Conservation (phyloP, 1,139 yeast genomes). For the Taiozyma sp. region DNA sequence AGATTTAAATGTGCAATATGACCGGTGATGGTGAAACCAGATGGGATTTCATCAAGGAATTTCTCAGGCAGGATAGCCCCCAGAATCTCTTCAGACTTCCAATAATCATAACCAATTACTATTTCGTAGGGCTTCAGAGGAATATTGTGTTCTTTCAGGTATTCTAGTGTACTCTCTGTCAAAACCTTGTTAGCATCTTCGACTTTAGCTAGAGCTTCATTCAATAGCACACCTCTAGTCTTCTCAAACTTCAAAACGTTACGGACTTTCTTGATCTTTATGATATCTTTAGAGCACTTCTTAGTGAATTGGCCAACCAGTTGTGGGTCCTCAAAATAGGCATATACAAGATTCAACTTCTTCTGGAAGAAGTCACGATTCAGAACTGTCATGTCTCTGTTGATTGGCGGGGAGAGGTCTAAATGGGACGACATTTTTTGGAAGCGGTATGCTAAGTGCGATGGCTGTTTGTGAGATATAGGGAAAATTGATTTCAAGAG, state of each 20-base stretch:
- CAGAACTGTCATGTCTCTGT: slow-evolving; percentile 58
- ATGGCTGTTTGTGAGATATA: not conserved
- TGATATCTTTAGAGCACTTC: slow-evolving; percentile 47
- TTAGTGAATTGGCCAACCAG: slow-evolving; percentile 48
- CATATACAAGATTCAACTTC: slow-evolving; percentile 56
- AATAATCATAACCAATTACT: slow-evolving; percentile 64
- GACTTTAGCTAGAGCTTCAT: slow-evolving; percentile 42
- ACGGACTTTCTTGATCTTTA: slow-evolving; percentile 60
- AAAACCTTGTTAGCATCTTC: slow-evolving; percentile 37
- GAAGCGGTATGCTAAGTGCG: not conserved
- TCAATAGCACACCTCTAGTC: slow-evolving; percentile 59
- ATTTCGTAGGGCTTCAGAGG: slow-evolving; percentile 50
- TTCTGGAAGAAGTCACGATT: slow-evolving; percentile 61
- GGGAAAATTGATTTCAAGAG: not conserved
- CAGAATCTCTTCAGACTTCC: slow-evolving; percentile 87
- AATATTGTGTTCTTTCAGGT: slow-evolving; percentile 44
- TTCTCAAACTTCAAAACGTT: slow-evolving; percentile 51
- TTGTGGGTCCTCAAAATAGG: slow-evolving; percentile 65
- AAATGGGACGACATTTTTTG: not conserved
- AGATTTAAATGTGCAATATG: slow-evolving; percentile 93
- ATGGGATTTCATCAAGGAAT: slow-evolving; percentile 68
- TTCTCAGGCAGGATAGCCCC: slow-evolving; percentile 72
- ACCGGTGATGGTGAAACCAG: slow-evolving; percentile 92
- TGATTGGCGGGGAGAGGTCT: slow-evolving; percentile 52
- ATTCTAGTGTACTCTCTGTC: slow-evolving; percentile 37